Conservation (phyloP, 805 yeast genomes). For the Candida sanyiensis region DNA sequence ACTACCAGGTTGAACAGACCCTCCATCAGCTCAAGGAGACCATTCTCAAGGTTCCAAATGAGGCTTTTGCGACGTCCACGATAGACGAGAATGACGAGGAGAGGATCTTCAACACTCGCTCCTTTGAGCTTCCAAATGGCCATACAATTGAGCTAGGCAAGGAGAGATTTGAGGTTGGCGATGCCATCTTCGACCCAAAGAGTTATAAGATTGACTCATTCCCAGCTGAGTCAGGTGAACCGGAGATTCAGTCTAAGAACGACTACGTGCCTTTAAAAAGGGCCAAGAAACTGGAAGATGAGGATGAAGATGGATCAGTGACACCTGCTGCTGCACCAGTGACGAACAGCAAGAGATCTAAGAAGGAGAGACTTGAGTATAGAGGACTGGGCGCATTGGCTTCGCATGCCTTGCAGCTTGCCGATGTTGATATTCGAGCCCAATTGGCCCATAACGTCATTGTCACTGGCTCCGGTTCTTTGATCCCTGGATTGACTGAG, state of each 20-base stretch:
- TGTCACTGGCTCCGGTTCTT: constrained; percentile 77
- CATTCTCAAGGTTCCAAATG: constrained; percentile 44
- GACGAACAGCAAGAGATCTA: constrained; percentile 25
- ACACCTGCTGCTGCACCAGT: constrained; percentile 14
- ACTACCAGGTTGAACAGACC: constrained; percentile 49
- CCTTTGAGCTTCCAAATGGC: constrained; percentile 76
- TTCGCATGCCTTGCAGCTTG: constrained; percentile 46
- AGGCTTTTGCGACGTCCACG: constrained; percentile 28
- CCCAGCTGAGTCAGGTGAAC: constrained; percentile 47
- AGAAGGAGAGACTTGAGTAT: constrained; percentile 20
- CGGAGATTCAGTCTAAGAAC: constrained; percentile 38
- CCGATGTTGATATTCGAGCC: constrained; percentile 80
- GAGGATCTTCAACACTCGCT: constrained; percentile 32
- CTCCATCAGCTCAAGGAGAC: constrained; percentile 75
- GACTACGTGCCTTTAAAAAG: constrained; percentile 75
- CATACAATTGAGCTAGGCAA: constrained; percentile 53
- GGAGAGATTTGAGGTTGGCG: constrained; percentile 61
- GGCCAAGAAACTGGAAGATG: constrained; percentile 32
- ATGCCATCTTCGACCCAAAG: constrained; percentile 65
- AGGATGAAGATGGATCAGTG: constrained; percentile 27
- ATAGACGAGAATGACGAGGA: constrained; percentile 17
- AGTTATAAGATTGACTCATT: constrained; percentile 34
- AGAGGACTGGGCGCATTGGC: constrained; percentile 57
- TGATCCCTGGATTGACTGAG: constrained; percentile 77
- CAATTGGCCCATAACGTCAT: constrained; percentile 85